Conservation (phyloP, 768 basidiomycete species). For the Pleurotus ostreatus region DNA sequence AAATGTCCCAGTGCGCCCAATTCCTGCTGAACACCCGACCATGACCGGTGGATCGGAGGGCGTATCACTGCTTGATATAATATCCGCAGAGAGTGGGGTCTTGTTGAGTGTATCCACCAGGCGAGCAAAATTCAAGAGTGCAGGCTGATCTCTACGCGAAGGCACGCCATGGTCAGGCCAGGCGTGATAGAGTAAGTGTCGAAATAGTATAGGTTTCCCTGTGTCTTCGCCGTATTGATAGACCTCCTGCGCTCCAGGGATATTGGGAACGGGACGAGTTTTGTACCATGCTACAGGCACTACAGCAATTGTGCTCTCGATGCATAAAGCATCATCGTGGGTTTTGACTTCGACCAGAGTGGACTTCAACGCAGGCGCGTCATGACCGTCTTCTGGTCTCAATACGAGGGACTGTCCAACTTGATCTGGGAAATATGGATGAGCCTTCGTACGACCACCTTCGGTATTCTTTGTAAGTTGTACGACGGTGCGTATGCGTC, state of each 20-base stretch:
- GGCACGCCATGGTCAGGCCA: constrained; percentile 92
- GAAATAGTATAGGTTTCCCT: constrained; percentile 45
- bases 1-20: constrained; percentile 85
- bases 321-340: constrained; percentile 56
- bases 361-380: constrained; percentile 46
- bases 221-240: constrained; percentile 15
- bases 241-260: constrained; percentile 9
- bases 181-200: constrained; percentile 67
- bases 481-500: constrained; percentile 68
- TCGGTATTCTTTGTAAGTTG: constrained; percentile 80
- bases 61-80: constrained; percentile 26
- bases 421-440: constrained; percentile 66
- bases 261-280: not conserved
- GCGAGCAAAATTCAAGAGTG: constrained; percentile 55
- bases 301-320: constrained; percentile 59
- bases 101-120: constrained; percentile 65
- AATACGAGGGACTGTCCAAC: constrained; percentile 51
- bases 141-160: constrained; percentile 49
- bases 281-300: constrained; percentile 25
- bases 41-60: constrained; percentile 69
- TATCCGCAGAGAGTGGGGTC: constrained; percentile 25
- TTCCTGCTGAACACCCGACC: constrained; percentile 82
- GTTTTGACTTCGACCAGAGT: constrained; percentile 44
- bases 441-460: constrained; percentile 65
- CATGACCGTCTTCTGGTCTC: constrained; percentile 38